Percentiles rank a stretch among this genome's conserved stretches.
Evolutionary conservation across 306 rosid species (phyloP).

Genomic region (Argentina anserina): DNA sequence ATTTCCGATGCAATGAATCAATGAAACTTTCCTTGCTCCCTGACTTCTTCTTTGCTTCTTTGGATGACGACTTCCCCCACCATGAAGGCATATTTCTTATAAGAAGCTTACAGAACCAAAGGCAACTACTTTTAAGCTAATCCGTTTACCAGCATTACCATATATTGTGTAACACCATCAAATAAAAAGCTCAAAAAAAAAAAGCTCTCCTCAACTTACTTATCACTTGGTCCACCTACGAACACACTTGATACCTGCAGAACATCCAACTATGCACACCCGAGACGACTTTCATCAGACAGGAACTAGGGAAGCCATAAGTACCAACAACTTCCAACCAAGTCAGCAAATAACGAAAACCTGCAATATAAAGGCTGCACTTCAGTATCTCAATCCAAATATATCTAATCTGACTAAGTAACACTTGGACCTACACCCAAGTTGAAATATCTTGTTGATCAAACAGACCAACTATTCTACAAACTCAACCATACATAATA

Average conservation of each 20-base stretch:
- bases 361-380: constrained; percentile 39
- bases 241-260: constrained; percentile 11
- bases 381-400: constrained; percentile 19
- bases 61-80: constrained; percentile 89
- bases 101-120: constrained; percentile 17
- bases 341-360: constrained; percentile 17
- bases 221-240: constrained; percentile 13
- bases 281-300: constrained; percentile 29
- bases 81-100: constrained; percentile 72
- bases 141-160: constrained; percentile 28
- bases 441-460: background rate
- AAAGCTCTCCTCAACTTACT: background rate
- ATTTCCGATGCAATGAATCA: constrained; percentile 65
- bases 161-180: constrained; percentile 7
- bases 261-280: constrained; percentile 20
- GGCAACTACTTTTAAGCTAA: constrained; percentile 23
- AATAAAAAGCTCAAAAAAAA: background rate
- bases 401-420: background rate
- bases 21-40: constrained; percentile 69
- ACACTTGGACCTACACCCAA: background rate
- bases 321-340: constrained; percentile 17
- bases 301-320: constrained; percentile 27
- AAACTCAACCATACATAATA: background rate
- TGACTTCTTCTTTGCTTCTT: constrained; percentile 80
- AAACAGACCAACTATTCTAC: background rate